Base-by-base conservation (phyloP, 331 rosid species). In the Pyrus hybrid region DNA sequence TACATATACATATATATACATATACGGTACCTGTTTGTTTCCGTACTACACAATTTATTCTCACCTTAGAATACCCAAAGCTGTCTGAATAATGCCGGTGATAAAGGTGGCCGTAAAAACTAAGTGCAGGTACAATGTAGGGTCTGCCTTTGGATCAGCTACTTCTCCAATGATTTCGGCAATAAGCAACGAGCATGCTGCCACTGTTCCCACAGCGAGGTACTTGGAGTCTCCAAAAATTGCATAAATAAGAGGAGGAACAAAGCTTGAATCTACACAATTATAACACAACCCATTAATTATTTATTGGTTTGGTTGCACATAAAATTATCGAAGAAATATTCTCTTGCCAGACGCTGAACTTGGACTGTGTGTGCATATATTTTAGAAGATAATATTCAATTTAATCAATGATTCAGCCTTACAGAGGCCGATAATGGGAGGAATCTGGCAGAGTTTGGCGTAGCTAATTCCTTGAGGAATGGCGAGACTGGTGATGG, bases 401-500 rank as follows among this genome's bases (percentile, higher is more conserved):
- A 54, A 54, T 10, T 4, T n/a, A 20, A 54, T 54, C 61, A 54
- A 54, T 30, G 8, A 20, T 3, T 20, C 1, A 30, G 10, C 63
- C 93, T 85, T 78, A 94, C 98, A 94, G n/a, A 94, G 92, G 74
- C 97, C 99, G 25, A 88, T 45, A 54, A 94, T 79, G 14, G 99
- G 96, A 63, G 97, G 96, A 45, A 94, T 25, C 6, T 32, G 4
- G 3, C 84, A 97, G 23, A 94, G 97, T 53, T 87, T 90, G 56
- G 96, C 96, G 30, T 94, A 94, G 67, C 99, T 94, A 30, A 94
- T 91, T 67, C 96, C 98, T 68, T 93, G 98, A 26, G 98, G 98
- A 69, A 93, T 93, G 70, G 98, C 97, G 17, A 93, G 96, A 57
- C 96, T 91, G 18, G 95, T 75, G 54, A 92, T 84, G 86, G 99